Base-by-base conservation (phyloP, 1,139 yeast genomes). In the Suhomyces bokatorum region DNA sequence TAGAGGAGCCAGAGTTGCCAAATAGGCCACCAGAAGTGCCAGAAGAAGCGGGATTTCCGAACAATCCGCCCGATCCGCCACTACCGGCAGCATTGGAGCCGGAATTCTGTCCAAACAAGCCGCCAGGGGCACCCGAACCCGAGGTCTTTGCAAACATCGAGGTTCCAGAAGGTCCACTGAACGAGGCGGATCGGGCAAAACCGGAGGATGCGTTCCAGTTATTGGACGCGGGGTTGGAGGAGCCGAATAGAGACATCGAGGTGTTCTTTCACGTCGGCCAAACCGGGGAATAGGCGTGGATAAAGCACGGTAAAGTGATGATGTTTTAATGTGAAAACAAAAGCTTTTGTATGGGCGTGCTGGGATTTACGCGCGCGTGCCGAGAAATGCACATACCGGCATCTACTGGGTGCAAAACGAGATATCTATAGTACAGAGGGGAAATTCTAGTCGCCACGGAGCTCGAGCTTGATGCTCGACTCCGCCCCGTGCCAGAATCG, bases 401-500 rank as follows among this genome's bases (percentile, higher is more conserved):
- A 6, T 20, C 20, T 17, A 16, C 32, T 14, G 2, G n/a, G 11
- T 32, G 4, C 11, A 17, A 32, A 15, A 27, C 12, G 29, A 26
- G n/a, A 33, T 16, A 15, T 24, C 34, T 38, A 34, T 39, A 17
- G 16, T 34, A 34, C 35, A 39, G 8, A 17, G 22, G 13, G 13
- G 22, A 24, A 16, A 15, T 16, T 36, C 39, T 48, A 40, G 14
- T 48, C 50, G 38, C 38, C 37, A 13, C 55, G 44, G 14, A 66
- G 51, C 31, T 62, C 62, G 44, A 69, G 50, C 45, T 56, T 63
- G 28, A 67, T 57, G 32, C 61, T 60, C 17, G 64, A 58, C 43
- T 73, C 77, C 4, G 75, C 65, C 42, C 66, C 63, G 55, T 56
- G 64, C 79, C 79, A 74, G 46, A 69, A 64, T 50, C 66, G 70